phyloP scores from a whole-genome alignment of 257 asterid species.

The Handroanthus guayacan region DNA sequence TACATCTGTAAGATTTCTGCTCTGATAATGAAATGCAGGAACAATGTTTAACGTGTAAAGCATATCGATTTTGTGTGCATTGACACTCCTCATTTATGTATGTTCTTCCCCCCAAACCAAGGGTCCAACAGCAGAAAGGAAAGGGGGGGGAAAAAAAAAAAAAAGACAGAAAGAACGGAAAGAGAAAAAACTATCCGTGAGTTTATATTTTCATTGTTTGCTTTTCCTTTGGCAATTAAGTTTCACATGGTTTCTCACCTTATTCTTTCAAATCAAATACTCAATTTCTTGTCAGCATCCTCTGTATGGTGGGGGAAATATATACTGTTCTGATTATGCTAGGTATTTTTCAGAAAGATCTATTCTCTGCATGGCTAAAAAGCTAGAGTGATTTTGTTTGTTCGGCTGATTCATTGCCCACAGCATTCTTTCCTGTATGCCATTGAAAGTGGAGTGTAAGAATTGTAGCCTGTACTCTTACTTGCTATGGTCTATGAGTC shows the following conservation, averaged over 20 bases:
- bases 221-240: not conserved
- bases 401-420: not conserved
- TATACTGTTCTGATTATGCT: not conserved
- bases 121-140: no score
- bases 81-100: not conserved
- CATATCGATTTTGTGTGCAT: not conserved
- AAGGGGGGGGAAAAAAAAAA: no score
- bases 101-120: not conserved
- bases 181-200: not conserved
- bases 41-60: not conserved
- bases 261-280: not conserved
- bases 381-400: not conserved
- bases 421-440: slow-evolving; percentile 1
- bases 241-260: not conserved
- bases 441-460: not conserved
- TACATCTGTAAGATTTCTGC: not conserved
- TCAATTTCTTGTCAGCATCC: not conserved
- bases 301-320: not conserved
- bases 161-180: no score
- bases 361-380: slow-evolving; percentile 1
- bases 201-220: not conserved
- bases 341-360: not conserved
- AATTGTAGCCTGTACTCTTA: not conserved
- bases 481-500: not conserved
- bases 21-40: not conserved